A percentile compares a stretch with the other conserved stretches of the same genome.
Conservation (phyloP, 768 basidiomycete genomes). For the Boletus sensibilis region DNA sequence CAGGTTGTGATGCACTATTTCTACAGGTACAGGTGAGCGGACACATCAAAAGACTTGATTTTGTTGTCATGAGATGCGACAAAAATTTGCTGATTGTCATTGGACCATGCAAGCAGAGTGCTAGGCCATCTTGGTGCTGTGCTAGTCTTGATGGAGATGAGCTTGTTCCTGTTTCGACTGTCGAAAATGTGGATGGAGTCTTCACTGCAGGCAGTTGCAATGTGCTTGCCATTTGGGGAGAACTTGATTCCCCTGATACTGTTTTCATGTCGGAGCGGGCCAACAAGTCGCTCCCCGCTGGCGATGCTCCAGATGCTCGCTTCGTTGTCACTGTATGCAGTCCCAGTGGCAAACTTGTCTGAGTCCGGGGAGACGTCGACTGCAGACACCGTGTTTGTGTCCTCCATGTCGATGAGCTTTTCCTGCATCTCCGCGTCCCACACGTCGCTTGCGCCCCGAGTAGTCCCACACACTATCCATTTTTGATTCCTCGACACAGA, state of each 20-base stretch:
- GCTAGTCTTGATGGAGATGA: neutral
- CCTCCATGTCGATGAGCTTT: neutral
- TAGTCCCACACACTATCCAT: neutral
- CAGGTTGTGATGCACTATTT: too few species aligned
- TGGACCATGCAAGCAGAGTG: neutral
- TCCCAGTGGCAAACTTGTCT: neutral
- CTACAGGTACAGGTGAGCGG: neutral
- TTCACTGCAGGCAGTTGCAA: neutral
- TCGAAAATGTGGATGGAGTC: neutral
- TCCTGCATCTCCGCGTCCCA: neutral
- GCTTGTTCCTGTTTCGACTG: neutral
- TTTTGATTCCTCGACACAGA: neutral
- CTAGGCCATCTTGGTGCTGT: rapidly evolving
- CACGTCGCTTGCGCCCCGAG: neutral
- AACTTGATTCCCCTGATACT: neutral
- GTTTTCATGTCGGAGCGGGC: neutral
- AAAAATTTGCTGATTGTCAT: neutral
- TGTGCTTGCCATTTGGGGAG: neutral
- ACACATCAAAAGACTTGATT: too few species aligned
- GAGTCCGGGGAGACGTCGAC: neutral
- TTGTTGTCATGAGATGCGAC: neutral
- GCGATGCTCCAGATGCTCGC: neutral
- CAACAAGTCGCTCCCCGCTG: neutral
- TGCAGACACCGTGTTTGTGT: rapidly evolving
- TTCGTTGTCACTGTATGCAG: too few species aligned